These are phyloP conservation scores for Inonotus obliquus DNA, from an alignment of 1,284 basidiomycete genomes.

Conservation along the genomic window DNA sequence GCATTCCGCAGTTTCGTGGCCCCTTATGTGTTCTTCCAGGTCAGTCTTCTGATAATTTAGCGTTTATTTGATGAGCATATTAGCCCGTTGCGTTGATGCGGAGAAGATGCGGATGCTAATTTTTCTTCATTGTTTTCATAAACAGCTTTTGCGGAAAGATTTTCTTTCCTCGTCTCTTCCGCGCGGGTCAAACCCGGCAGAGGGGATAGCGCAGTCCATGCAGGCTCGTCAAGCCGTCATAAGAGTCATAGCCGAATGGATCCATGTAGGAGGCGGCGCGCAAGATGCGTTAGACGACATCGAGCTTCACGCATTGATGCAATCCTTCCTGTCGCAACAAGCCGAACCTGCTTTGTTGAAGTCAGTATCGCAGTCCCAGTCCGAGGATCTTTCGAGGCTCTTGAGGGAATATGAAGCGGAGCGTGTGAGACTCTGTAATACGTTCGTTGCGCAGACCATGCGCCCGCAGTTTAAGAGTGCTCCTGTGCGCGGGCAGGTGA, in stretches of 20 bases:
- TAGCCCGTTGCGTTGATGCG: too few species aligned
- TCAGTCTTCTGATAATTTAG: conserved; percentile 30
- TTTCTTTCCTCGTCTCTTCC: conserved; percentile 43
- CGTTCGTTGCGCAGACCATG: conserved; percentile 56
- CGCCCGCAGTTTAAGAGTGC: conserved; percentile 43
- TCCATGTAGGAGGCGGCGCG: conserved; percentile 62
- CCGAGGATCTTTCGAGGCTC: conserved; percentile 38
- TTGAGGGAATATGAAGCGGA: conserved; percentile 43
- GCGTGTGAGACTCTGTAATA: conserved; percentile 36
- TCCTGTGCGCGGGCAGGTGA: conserved; percentile 27
- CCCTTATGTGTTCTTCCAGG: conserved; percentile 78
- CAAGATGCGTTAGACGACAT: conserved; percentile 71
- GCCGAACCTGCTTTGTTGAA: conserved; percentile 26
- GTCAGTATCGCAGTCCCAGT: conserved; percentile 21
- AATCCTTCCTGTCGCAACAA: conserved; percentile 45
- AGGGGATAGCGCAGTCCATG: conserved; percentile 26
- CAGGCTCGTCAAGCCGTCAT: conserved; percentile 52
- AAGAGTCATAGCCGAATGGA: conserved; percentile 63
- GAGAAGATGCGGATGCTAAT: neutral
- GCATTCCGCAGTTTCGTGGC: conserved; percentile 75
- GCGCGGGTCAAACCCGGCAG: conserved; percentile 31
- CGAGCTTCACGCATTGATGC: conserved; percentile 53
- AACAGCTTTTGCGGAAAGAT: conserved; percentile 67
- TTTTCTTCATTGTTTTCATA: neutral
- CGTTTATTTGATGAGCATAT: neutral